Base-by-base conservation (phyloP, 352 stramenopile genomes). In the Pythium graminicola region DNA sequence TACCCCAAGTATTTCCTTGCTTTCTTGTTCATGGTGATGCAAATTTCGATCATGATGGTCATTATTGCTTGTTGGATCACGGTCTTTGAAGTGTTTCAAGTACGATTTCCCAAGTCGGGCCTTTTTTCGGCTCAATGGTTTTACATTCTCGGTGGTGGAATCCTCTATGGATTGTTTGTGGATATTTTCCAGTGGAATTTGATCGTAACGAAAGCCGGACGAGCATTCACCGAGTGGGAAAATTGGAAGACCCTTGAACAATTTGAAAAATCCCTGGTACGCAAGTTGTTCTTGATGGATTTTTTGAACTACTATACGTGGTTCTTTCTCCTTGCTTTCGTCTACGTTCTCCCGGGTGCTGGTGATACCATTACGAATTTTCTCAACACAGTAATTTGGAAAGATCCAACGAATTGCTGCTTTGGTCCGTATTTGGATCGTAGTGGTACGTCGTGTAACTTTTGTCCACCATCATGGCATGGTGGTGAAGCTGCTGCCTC, bases 301-400 rank as follows among this genome's bases (percentile, higher is more conserved):
- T 92, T 92, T 44, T 73, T 92, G 58, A 92, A 92, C 67, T 89
- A 89, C 67, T 92, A 89, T 65, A 92, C 79, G 57, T 92, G 81
- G 81, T 92, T 92, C 60, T 89, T 92, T 52, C 55, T 89, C 27
- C 62, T 92, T 20, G 81, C 81, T n/a, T 92, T 92, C 55, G 74
- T 92, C 33, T 92, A 92, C 39, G 81, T 92, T 46, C 73, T 92
- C 53, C 81, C 81, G 1, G 81, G 81, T 16, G 72, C 69, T n/a
- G 81, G 81, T 19, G 76, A 92, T 67, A 78, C 73, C 11, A 87
- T 92, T 55, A 92, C 78, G 36, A 89, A 86, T 39, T 76, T 85
- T 22, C 64, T 92, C 29, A 92, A 92, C 56, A 57, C 78, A 10
- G 23, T 86, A 8, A 52, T 92, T 13, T 92, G 78, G 75, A 78